Evolutionary conservation across 2,329 filamentous ascomycete species (phyloP).

Genomic region (Xylaria sp.): DNA sequence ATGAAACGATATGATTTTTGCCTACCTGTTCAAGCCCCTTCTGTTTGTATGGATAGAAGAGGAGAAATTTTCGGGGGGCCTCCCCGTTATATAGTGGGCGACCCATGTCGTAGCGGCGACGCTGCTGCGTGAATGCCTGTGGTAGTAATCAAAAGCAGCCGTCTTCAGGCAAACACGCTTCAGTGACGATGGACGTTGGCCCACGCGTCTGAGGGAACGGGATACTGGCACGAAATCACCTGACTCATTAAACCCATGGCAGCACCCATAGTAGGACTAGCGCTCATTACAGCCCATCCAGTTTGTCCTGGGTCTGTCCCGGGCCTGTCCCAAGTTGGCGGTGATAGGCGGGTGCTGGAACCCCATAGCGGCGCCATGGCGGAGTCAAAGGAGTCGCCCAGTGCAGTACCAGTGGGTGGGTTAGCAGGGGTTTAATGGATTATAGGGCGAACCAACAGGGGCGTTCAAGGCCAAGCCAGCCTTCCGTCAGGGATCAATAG

Average conservation of each 20-base stretch:
- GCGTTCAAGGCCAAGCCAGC: slow-evolving; percentile 14
- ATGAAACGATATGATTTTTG: slow-evolving; percentile 33
- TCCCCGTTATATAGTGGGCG: slow-evolving; percentile 29
- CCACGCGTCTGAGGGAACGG: slow-evolving; percentile 37
- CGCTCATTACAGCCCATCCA: slow-evolving; percentile 16
- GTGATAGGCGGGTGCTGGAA: slow-evolving; percentile 25
- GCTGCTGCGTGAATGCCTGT: slow-evolving; percentile 25
- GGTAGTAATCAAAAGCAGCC: slow-evolving; percentile 22
- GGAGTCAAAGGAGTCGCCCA: slow-evolving; percentile 27
- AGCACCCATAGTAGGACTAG: slow-evolving; percentile 31
- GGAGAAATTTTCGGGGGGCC: slow-evolving; percentile 28
- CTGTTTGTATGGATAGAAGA: slow-evolving; percentile 29
- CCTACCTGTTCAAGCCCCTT: slow-evolving; percentile 35
- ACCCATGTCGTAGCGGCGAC: slow-evolving; percentile 28
- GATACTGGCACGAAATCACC: slow-evolving; percentile 39
- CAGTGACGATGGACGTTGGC: slow-evolving; percentile 37
- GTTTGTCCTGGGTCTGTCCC: slow-evolving; percentile 16
- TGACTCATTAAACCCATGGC: slow-evolving; percentile 33
- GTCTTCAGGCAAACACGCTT: slow-evolving; percentile 41
- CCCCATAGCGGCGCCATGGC: slow-evolving; percentile 16
- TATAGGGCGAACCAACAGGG: slow-evolving; percentile 30
- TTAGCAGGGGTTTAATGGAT: slow-evolving; percentile 30
- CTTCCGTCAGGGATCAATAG: slow-evolving; percentile 27
- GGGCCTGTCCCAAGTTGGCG: slow-evolving; percentile 18
- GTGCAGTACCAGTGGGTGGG: slow-evolving; percentile 23